Base-by-base conservation (phyloP, 2,329 filamentous ascomycete genomes). In the Blastomyces gilchristii region DNA sequence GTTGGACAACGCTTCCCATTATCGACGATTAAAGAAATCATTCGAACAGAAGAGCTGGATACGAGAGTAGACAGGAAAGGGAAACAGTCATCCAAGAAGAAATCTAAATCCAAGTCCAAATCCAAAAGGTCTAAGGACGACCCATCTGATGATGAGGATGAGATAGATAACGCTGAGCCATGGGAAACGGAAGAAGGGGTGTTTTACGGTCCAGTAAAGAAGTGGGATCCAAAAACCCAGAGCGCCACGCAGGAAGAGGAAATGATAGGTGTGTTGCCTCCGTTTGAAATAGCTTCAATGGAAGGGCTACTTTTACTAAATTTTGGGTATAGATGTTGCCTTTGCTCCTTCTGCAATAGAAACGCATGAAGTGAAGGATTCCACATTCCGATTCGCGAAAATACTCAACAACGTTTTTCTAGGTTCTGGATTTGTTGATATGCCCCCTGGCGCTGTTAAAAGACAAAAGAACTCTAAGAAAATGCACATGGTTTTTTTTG, bases 401-500 rank as follows among this genome's bases (percentile, higher is more conserved):
- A 88, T 93, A 65, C 83, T 95, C 63, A 90, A 86, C 37, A 80
- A 89, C 65, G 86, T 88, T 0, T 97, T 96, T 75, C 90, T 97
- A 74, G 92, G 91, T 43, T 88, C 89, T 11, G 94, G 94, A 18
- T 83, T 97, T 61, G 89, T 99, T 47, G 93, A 97, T 70, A 79
- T 99, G 60, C 90, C 91, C 6, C 87, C 90, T 0, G 87, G 88
- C 1, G 86, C 89, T 41, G 85, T 89, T 72, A 99, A 99, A 80
- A 85, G 87, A 68, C 85, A 87, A 58, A 97, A 97, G 81, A 97
- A 97, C 76, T 89, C 89, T 45, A 84, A 93, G 66, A 92, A 89
- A 78, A 97, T 97, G 90, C 91, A 97, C 72, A 94, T 99, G 88
- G 87, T 89, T 0, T 97, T 97, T 75, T 97, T 96, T 69, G 88